These are phyloP conservation scores for Coleophoma eucalyptorum DNA, from an alignment of 2,329 filamentous ascomycete species.

Conservation along the genomic window DNA sequence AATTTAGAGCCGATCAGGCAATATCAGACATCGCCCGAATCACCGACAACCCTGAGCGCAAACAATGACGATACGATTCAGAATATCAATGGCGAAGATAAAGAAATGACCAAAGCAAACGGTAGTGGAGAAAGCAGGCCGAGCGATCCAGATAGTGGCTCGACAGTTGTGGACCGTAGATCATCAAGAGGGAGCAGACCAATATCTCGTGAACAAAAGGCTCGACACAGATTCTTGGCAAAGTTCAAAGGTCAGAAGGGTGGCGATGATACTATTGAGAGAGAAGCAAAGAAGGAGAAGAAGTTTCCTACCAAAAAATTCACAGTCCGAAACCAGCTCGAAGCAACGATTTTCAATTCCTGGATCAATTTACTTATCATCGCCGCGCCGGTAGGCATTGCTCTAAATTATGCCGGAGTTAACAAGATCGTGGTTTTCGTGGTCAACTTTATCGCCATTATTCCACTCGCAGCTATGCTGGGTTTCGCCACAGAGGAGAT, in stretches of 20 bases:
- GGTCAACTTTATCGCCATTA: constrained; percentile 91
- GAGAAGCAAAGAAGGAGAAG: constrained; percentile 8
- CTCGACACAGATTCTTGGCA: constrained; percentile 13
- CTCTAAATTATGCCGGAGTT: constrained; percentile 60
- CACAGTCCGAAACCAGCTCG: constrained; percentile 62
- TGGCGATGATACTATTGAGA: constrained; percentile 8
- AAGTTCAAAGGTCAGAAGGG: constrained; percentile 7
- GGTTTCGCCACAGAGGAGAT: constrained; percentile 90
- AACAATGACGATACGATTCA: constrained; percentile 3
- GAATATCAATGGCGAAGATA: constrained; percentile 8
- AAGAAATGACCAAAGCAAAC: constrained; percentile 10
- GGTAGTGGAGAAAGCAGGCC: constrained; percentile 5
- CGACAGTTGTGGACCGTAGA: constrained; percentile 8
- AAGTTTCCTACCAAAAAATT: constrained; percentile 33
- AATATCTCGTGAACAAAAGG: constrained; percentile 14
- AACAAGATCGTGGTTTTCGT: constrained; percentile 68
- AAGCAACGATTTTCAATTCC: constrained; percentile 72
- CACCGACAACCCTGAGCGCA: constrained; percentile 1
- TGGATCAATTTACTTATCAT: constrained; percentile 84
- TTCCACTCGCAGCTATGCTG: constrained; percentile 82
- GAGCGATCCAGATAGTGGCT: constrained; percentile 13
- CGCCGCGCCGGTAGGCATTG: constrained; percentile 76
- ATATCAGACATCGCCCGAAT: constrained; percentile 9
- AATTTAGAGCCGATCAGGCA: constrained; percentile 1
- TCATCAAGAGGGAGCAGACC: constrained; percentile 7